These are phyloP conservation scores for Tetratostichococcus sp. DNA, from an alignment of 139 green algal genomes.

Conservation along the genomic window DNA sequence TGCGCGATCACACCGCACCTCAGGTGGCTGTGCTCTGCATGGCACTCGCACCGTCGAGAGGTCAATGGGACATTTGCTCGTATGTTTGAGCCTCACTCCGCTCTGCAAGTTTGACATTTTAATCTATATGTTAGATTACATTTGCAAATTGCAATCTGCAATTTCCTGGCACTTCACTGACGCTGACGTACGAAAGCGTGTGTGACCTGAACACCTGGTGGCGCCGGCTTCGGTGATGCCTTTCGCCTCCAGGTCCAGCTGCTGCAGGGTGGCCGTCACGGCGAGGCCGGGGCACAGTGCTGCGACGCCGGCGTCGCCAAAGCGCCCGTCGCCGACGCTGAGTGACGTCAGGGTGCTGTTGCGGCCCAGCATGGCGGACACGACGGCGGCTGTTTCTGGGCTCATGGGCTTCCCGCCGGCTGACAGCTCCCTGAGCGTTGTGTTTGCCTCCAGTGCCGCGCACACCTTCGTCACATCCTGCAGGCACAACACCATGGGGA, in stretches of 20 bases:
- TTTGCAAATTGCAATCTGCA: too few relatives aligned
- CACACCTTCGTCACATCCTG: constrained; percentile 47
- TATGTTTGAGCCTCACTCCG: too few relatives aligned
- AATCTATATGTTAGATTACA: too few relatives aligned
- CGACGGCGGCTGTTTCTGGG: not conserved
- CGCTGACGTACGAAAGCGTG: too few relatives aligned
- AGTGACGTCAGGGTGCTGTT: not conserved
- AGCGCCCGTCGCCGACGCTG: not conserved
- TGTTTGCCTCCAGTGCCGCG: constrained; percentile 10
- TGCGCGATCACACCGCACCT: too few relatives aligned
- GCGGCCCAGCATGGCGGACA: not conserved
- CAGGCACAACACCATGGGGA: constrained; percentile 19
- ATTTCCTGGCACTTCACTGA: too few relatives aligned
- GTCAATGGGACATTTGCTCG: too few relatives aligned
- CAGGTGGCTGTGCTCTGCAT: too few relatives aligned
- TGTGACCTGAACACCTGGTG: too few relatives aligned
- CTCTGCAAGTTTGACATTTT: too few relatives aligned
- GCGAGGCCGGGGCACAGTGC: not conserved
- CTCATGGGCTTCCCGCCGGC: constrained; percentile 10
- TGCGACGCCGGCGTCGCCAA: not conserved
- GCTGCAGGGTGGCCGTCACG: constrained; percentile 10
- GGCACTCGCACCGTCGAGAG: too few relatives aligned
- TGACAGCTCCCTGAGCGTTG: constrained; percentile 13
- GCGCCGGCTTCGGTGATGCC: not conserved
- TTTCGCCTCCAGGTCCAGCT: constrained; percentile 16